Base-by-base conservation (phyloP, 345 rosid species). In the Brassica nigra region DNA sequence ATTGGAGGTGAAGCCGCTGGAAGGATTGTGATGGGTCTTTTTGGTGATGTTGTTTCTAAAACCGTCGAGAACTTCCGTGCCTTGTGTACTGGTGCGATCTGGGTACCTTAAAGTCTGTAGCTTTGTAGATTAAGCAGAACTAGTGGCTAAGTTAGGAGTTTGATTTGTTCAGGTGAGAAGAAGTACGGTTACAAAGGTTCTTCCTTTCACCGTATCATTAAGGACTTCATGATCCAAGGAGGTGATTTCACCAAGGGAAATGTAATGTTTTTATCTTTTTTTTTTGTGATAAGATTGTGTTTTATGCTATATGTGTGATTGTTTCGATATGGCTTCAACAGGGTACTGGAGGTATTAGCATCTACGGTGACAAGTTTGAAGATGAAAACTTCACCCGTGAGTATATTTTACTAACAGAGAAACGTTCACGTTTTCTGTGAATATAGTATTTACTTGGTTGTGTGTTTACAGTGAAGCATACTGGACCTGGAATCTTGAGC, bases 341-440 rank as follows among this genome's bases (percentile, higher is more conserved):
- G 99, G 99, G 97, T 78, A 95, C 99, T 62, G 97, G 99, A 76
- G 99, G 97, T 78, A 61, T 78, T 67, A 92, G 99, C 78, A 90
- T 92, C 9, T 95, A 92, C 36, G 99, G 99, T 68, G 80, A 89
- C 33, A 89, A 75, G 11, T 95, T 95, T 67, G 87, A 84, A 83
- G 94, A 95, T 79, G 97, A 95, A 88, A 88, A 81, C 86, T 95
- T 95, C 74, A 74, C 83, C 55, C 70, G 95, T 91, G 83, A 85
- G 95, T 84, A 18, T 28, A 42, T 52, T n/a, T n/a, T 37, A 8
- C 1, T 52, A 12, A 42, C 62, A 65, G 42, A 55, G 10, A 55
- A 11, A 11, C 1, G 2, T 49, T 57, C 10, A 42, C 30, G 1
- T 30, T 57, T 1, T 18, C 4, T 8, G 16, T 18, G 66, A 23